Evolutionary conservation across 306 rosid genomes (phyloP).

Genomic region (Comarum palustre): DNA sequence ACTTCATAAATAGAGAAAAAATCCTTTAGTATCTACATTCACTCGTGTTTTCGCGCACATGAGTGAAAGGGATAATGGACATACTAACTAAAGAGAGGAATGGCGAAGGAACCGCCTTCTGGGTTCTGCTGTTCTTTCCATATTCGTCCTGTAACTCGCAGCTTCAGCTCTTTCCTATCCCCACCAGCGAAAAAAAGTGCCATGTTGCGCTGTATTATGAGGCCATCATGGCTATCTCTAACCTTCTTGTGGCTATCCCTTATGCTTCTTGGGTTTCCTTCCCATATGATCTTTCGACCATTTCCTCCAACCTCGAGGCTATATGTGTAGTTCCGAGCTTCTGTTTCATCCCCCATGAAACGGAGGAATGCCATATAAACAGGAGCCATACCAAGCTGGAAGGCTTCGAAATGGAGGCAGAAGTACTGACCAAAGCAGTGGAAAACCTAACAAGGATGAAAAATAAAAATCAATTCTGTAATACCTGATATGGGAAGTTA

Average conservation of each 20-base stretch:
- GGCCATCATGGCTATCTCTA: conserved; percentile 75
- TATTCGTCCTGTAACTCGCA: conserved; percentile 67
- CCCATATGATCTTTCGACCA: conserved; percentile 63
- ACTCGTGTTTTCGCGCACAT: conserved; percentile 26
- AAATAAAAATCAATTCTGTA: conserved; percentile 11
- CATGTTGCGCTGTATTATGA: conserved; percentile 66
- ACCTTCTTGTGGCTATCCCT: conserved; percentile 74
- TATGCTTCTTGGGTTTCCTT: conserved; percentile 66
- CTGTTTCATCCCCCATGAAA: conserved; percentile 73
- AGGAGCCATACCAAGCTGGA: conserved; percentile 74
- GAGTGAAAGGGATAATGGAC: conserved; percentile 17
- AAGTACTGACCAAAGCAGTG: conserved; percentile 73
- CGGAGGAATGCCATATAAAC: conserved; percentile 78
- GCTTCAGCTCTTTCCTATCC: conserved; percentile 72
- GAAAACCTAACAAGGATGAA: conserved; percentile 51
- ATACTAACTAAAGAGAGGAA: conserved; percentile 52
- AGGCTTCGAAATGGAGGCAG: conserved; percentile 81
- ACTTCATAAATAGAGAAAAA: not conserved
- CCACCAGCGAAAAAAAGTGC: conserved; percentile 80
- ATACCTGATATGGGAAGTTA: too few relatives aligned
- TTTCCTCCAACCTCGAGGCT: conserved; percentile 79
- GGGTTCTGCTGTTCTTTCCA: conserved; percentile 78
- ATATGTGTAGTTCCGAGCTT: conserved; percentile 59
- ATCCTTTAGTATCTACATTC: conserved; percentile 28
- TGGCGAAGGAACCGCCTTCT: conserved; percentile 47